Conservation (phyloP, 345 rosid species). For the Psidium friedrichsthalianum region DNA sequence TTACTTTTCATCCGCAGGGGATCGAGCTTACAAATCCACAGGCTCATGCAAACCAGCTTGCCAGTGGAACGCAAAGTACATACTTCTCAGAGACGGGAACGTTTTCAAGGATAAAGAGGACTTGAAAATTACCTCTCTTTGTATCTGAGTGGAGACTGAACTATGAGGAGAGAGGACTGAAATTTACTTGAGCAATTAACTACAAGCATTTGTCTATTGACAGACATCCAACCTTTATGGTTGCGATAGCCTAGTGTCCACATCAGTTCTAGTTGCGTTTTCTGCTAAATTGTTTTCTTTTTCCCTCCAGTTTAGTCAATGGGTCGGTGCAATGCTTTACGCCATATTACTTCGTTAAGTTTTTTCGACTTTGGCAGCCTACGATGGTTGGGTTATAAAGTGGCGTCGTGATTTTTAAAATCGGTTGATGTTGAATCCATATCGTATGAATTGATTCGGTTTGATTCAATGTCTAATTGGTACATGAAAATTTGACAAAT, state of each 20-base stretch:
- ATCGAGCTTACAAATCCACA: constrained; percentile 88
- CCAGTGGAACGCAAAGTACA: constrained; percentile 87
- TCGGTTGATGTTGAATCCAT: background rate
- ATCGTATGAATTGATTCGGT: background rate
- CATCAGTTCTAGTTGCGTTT: background rate
- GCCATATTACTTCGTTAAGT: background rate
- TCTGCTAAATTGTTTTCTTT: background rate
- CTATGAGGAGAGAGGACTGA: background rate
- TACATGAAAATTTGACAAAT: background rate
- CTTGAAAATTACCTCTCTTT: constrained; percentile 1
- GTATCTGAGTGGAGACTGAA: background rate
- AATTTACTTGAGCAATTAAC: background rate
- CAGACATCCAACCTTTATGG: background rate
- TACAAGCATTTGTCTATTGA: background rate
- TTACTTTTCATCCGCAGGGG: constrained; percentile 33
- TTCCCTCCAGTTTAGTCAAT: background rate
- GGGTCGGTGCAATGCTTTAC: background rate
- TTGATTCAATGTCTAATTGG: background rate
- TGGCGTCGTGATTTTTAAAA: background rate
- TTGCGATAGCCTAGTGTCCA: background rate
- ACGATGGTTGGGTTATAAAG: background rate
- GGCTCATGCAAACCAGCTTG: constrained; percentile 66
- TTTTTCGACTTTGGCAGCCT: background rate
- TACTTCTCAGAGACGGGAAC: constrained; percentile 91
- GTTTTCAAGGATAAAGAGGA: constrained; percentile 83